Conservation (phyloP, 495 filamentous ascomycete species). For the Opeltia flavorubescens region DNA sequence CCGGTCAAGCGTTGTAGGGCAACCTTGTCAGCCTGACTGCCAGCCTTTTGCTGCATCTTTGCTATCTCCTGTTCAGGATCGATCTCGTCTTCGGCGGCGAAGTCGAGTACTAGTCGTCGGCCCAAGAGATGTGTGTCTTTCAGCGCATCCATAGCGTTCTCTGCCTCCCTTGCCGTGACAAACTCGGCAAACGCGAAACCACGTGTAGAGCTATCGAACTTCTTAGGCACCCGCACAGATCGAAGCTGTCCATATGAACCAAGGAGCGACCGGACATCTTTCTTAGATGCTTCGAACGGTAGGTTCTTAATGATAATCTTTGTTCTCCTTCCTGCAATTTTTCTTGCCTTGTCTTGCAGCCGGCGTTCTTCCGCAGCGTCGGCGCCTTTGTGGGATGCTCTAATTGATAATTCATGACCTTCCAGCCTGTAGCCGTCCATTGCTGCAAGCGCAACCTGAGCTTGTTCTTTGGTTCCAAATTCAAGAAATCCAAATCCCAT, state of each 20-base stretch:
- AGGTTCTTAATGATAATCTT: constrained; percentile 98
- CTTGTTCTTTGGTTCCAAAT: constrained; percentile 63
- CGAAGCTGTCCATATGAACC: constrained; percentile 81
- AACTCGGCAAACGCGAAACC: constrained; percentile 98
- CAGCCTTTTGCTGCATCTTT: constrained; percentile 90
- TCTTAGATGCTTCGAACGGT: constrained; percentile 88
- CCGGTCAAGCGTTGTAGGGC: constrained; percentile 76
- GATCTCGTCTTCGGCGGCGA: constrained; percentile 66
- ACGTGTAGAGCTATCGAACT: constrained; percentile 72
- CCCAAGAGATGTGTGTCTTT: constrained; percentile 89
- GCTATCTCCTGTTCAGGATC: constrained; percentile 92
- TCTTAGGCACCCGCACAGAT: constrained; percentile 85
- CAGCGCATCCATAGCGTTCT: constrained; percentile 82
- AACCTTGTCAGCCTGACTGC: constrained; percentile 73
- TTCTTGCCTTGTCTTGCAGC: constrained; percentile 68
- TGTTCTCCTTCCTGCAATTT: constrained; percentile 53
- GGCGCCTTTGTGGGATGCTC: constrained; percentile 66
- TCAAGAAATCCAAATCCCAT: constrained; percentile 97
- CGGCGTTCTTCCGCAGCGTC: constrained; percentile 78
- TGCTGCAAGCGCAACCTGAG: constrained; percentile 58
- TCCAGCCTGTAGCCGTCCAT: constrained; percentile 85
- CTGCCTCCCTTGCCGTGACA: constrained; percentile 77
- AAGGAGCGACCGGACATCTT: constrained; percentile 75
- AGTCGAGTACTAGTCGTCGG: constrained; percentile 76
- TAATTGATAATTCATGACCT: constrained; percentile 69